Evolutionary conservation across 805 yeast genomes (phyloP).

Genomic region (Nematodospora valgi): DNA sequence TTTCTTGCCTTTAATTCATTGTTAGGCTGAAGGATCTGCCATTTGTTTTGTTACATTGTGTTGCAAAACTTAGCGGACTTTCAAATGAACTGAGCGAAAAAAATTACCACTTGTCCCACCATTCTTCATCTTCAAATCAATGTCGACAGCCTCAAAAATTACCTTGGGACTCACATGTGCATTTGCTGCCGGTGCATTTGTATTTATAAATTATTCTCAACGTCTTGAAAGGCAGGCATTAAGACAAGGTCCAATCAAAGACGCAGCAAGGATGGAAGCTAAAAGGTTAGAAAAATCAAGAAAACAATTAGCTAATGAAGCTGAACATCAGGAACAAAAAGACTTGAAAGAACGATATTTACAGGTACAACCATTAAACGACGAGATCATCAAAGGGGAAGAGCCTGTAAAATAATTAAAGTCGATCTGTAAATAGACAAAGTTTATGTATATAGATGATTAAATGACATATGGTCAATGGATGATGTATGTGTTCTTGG

Average conservation of each 20-base stretch:
- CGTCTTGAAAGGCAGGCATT: slow-evolving; percentile 66
- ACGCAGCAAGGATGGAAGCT: slow-evolving; percentile 60
- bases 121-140: no score
- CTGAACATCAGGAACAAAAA: slow-evolving; percentile 65
- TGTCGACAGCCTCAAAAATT: slow-evolving; percentile 80
- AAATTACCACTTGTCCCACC: no score
- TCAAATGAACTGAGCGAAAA: no score
- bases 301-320: slow-evolving; percentile 50
- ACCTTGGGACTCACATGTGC: slow-evolving; percentile 61
- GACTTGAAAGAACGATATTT: slow-evolving; percentile 56
- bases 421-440: background rate
- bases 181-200: slow-evolving; percentile 56
- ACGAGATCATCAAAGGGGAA: slow-evolving; percentile 33
- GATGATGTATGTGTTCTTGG: slow-evolving; percentile 49
- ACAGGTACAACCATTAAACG: slow-evolving; percentile 55
- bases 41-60: no score
- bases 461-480: no score
- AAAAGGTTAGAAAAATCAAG: slow-evolving; percentile 38
- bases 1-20: no score
- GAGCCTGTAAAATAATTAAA: slow-evolving; percentile 10
- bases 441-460: slow-evolving; percentile 1
- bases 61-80: no score
- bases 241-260: slow-evolving; percentile 82
- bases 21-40: no score
- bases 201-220: slow-evolving; percentile 70